Percentiles rank a stretch among this genome's conserved stretches.
phyloP scores from a whole-genome alignment of 805 yeast species.

The Starmerella powellii region DNA sequence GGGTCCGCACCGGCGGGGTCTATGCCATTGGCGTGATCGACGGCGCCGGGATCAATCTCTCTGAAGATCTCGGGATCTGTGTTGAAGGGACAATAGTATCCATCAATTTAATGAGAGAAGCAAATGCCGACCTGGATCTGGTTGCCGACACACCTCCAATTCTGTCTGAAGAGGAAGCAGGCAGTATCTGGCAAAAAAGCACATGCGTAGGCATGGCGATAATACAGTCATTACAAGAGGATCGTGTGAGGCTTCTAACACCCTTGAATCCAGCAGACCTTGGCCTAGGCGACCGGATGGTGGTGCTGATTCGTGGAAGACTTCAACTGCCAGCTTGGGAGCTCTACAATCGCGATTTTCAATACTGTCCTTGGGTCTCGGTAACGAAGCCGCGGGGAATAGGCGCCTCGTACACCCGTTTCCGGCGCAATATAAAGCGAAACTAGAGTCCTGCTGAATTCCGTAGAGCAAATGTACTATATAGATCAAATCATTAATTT shows the following conservation, averaged over 20 bases:
- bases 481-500: no score
- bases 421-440: slow-evolving; percentile 41
- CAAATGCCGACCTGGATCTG: background rate
- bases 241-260: slow-evolving; percentile 44
- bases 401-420: slow-evolving; percentile 47
- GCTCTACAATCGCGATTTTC: slow-evolving; percentile 29
- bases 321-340: slow-evolving; percentile 50
- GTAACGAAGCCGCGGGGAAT: slow-evolving; percentile 23
- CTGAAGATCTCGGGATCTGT: slow-evolving; percentile 22
- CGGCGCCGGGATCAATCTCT: slow-evolving; percentile 21
- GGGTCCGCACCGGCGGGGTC: slow-evolving; percentile 18
- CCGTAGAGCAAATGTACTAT: background rate
- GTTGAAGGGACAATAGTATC: slow-evolving; percentile 31
- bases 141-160: background rate
- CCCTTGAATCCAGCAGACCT: slow-evolving; percentile 27
- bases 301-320: slow-evolving; percentile 19
- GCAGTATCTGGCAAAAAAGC: slow-evolving; percentile 14
- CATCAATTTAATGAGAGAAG: slow-evolving; percentile 8
- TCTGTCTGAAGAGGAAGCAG: slow-evolving; percentile 2
- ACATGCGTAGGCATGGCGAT: slow-evolving; percentile 43
- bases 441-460: slow-evolving; percentile 6
- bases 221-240: slow-evolving; percentile 43
- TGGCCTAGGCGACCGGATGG: slow-evolving; percentile 1
- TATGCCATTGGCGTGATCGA: slow-evolving; percentile 18
- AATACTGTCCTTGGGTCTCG: slow-evolving; percentile 37